phyloP scores from a whole-genome alignment of 2,329 filamentous ascomycete species.

The Chaetomium sp. region DNA sequence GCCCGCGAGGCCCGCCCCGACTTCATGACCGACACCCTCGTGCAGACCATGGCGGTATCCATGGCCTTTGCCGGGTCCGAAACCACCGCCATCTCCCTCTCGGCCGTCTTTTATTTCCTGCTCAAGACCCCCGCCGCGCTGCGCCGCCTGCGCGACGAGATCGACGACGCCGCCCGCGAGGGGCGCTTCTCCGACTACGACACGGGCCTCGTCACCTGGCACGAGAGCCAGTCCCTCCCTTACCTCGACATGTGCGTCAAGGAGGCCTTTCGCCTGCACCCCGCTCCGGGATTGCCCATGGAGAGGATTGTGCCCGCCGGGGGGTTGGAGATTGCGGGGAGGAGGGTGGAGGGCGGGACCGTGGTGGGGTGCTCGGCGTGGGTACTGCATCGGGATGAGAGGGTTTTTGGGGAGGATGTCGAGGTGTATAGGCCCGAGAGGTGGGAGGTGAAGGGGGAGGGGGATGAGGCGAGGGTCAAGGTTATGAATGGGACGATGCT shows the following conservation, averaged over 20 bases:
- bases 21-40: slow-evolving; percentile 70
- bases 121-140: slow-evolving; percentile 63
- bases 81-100: slow-evolving; percentile 75
- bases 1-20: slow-evolving; percentile 67
- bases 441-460: slow-evolving; percentile 50
- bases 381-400: slow-evolving; percentile 69
- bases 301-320: slow-evolving; percentile 71
- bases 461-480: slow-evolving; percentile 55
- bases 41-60: slow-evolving; percentile 70
- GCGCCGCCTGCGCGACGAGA: slow-evolving; percentile 58
- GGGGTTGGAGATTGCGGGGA: slow-evolving; percentile 64
- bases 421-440: slow-evolving; percentile 69
- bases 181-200: slow-evolving; percentile 55
- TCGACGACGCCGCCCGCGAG: slow-evolving; percentile 59
- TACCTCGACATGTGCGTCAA: slow-evolving; percentile 80
- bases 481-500: slow-evolving; percentile 72
- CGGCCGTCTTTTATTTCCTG: slow-evolving; percentile 72
- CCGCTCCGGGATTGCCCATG: slow-evolving; percentile 70
- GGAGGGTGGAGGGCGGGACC: slow-evolving; percentile 67
- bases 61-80: slow-evolving; percentile 77
- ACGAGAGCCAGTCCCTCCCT: slow-evolving; percentile 67
- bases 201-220: slow-evolving; percentile 68
- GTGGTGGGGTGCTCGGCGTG: slow-evolving; percentile 75
- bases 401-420: slow-evolving; percentile 69
- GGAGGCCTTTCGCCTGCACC: slow-evolving; percentile 76